A percentile compares a stretch with the other conserved stretches of the same genome.
These are phyloP conservation scores for Dillenia suffruticosa DNA, from an alignment of 164 flowering plant species.

Conservation along the genomic window DNA sequence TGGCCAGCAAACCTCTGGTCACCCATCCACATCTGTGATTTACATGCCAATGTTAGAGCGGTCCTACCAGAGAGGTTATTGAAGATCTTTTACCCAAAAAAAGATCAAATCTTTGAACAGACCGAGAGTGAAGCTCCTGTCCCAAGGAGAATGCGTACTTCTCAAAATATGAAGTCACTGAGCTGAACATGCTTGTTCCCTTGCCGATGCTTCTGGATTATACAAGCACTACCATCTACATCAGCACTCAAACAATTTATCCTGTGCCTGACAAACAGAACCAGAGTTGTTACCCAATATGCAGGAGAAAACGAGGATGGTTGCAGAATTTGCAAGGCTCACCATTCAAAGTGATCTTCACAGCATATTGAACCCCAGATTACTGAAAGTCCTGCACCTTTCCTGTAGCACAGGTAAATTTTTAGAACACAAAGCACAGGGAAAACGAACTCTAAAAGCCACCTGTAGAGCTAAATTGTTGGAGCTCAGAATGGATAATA, in stretches of 20 bases:
- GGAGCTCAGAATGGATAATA: too few relatives aligned
- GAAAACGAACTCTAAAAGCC: too few relatives aligned
- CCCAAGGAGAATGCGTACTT: neutral
- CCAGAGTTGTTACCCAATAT: neutral
- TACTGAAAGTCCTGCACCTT: slow-evolving; percentile 61
- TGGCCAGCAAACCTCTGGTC: too few relatives aligned
- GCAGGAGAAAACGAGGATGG: neutral
- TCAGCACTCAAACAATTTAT: slow-evolving; percentile 80
- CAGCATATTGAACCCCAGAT: slow-evolving; percentile 86
- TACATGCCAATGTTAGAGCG: too few relatives aligned
- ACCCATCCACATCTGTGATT: too few relatives aligned
- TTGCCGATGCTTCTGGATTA: slow-evolving; percentile 24
- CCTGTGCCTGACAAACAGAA: slow-evolving; percentile 57
- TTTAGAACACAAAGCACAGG: neutral
- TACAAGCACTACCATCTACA: slow-evolving; percentile 64
- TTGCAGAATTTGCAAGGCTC: neutral
- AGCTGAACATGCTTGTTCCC: slow-evolving; percentile 34
- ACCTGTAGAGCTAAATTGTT: too few relatives aligned
- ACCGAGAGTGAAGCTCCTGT: too few relatives aligned
- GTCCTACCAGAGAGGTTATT: too few relatives aligned
- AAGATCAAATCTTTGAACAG: too few relatives aligned
- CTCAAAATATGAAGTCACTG: slow-evolving; percentile 82
- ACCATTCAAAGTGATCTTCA: slow-evolving; percentile 91
- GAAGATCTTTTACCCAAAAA: too few relatives aligned
- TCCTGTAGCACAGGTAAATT: slow-evolving; percentile 37